Percentiles rank a stretch among this genome's conserved stretches.
phyloP scores from a whole-genome alignment of 2,329 filamentous ascomycete genomes.

The Trichoderma aggressivum region DNA sequence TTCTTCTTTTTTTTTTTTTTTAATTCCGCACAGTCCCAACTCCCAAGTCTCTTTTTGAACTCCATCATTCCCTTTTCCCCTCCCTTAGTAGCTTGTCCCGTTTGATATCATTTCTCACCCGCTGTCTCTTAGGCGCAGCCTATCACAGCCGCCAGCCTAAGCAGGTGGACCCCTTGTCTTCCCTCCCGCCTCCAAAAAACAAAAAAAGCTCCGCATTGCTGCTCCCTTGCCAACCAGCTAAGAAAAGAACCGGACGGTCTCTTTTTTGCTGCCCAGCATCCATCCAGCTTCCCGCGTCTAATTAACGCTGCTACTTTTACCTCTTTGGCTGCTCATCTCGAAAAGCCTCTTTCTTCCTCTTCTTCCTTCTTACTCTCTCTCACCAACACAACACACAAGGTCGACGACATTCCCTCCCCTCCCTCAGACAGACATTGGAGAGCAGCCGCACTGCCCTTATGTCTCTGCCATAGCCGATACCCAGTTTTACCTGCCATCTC shows the following conservation, averaged over 20 bases:
- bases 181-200: slow-evolving; percentile 2
- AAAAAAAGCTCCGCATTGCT: slow-evolving; percentile 13
- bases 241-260: background rate
- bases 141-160: slow-evolving; percentile 6
- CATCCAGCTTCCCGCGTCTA: background rate
- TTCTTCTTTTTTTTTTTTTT: background rate
- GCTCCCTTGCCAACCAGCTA: background rate
- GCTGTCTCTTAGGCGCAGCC: background rate
- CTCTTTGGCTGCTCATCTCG: background rate
- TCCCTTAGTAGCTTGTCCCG: background rate
- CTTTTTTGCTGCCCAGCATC: slow-evolving; percentile 9
- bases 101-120: background rate
- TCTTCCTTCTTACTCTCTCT: background rate
- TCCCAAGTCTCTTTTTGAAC: background rate
- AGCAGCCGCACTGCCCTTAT: background rate
- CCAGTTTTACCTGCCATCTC: background rate
- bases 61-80: background rate
- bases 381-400: background rate
- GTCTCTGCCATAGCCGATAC: slow-evolving; percentile 11
- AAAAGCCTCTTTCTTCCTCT: background rate
- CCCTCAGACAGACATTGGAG: slow-evolving; percentile 1
- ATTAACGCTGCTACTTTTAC: background rate
- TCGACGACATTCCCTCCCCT: background rate
- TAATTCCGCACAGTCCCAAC: background rate
- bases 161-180: slow-evolving; percentile 9